These are phyloP conservation scores for Aspergillus kassunensis DNA, from an alignment of 495 filamentous ascomycete genomes.

Conservation along the genomic window DNA sequence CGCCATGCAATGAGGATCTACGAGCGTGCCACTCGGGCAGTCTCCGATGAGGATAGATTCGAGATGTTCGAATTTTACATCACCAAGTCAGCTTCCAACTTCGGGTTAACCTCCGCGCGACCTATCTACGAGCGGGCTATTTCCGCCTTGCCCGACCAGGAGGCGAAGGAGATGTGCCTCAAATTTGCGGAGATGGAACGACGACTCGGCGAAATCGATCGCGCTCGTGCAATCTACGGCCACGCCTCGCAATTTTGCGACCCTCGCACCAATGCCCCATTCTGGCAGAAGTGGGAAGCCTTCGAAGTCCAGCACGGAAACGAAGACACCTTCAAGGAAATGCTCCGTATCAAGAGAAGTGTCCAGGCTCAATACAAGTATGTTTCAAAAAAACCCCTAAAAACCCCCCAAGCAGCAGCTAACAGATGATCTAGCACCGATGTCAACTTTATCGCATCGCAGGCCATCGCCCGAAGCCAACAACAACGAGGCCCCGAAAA, in stretches of 20 bases:
- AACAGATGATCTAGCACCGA: conserved; percentile 60
- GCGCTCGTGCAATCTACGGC: conserved; percentile 90
- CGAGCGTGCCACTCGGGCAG: conserved; percentile 91
- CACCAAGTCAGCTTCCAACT: conserved; percentile 97
- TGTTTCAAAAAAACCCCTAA: too few species aligned
- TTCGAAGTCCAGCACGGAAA: conserved; percentile 98
- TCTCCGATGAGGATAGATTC: conserved; percentile 88
- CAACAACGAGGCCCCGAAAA: conserved; percentile 52
- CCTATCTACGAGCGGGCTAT: conserved; percentile 97
- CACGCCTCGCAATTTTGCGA: conserved; percentile 98
- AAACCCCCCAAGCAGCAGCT: too few species aligned
- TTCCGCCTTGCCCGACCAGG: conserved; percentile 82
- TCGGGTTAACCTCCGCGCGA: conserved; percentile 91
- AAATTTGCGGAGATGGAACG: conserved; percentile 99
- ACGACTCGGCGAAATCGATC: conserved; percentile 91
- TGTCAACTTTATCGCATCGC: conserved; percentile 96
- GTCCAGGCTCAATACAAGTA: conserved; percentile 96
- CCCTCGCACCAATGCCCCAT: conserved; percentile 79
- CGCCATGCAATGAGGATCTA: conserved; percentile 99
- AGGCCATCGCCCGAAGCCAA: conserved; percentile 83
- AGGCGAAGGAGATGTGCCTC: conserved; percentile 96
- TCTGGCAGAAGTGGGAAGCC: conserved; percentile 95
- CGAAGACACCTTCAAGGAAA: conserved; percentile 99
- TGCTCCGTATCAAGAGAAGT: conserved; percentile 95
- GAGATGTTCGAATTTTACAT: conserved; percentile 99